phyloP scores from a whole-genome alignment of 2,329 filamentous ascomycete genomes.

The Xylariaceae sp. region DNA sequence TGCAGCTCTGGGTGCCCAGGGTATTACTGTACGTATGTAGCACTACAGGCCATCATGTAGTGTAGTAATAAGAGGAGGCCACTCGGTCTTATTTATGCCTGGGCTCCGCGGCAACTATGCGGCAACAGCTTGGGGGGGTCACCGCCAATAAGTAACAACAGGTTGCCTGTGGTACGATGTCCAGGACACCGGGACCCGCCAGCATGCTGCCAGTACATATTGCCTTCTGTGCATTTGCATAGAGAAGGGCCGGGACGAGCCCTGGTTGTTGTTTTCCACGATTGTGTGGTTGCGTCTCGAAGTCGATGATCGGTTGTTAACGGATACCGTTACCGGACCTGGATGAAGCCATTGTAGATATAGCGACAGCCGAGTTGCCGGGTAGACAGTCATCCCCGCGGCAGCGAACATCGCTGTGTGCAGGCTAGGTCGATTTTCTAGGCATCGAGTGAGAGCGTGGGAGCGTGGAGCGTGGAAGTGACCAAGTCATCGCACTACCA shows the following conservation, averaged over 20 bases:
- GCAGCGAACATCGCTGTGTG: background rate
- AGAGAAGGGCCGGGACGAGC: background rate
- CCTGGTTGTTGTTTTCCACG: background rate
- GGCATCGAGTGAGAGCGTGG: too few relatives aligned
- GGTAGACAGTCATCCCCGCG: background rate
- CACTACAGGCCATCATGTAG: background rate
- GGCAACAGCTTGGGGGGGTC: background rate
- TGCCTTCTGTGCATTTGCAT: background rate
- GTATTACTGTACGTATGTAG: background rate
- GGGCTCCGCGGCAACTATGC: background rate
- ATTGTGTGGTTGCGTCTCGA: background rate
- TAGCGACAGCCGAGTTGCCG: background rate
- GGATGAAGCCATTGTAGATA: background rate
- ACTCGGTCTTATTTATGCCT: background rate
- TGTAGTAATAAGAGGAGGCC: background rate
- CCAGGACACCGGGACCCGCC: slow-evolving; percentile 9
- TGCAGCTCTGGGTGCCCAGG: background rate
- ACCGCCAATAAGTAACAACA: background rate
- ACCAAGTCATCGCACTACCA: too few relatives aligned
- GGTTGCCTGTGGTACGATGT: background rate
- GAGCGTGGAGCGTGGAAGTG: too few relatives aligned
- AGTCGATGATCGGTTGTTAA: background rate
- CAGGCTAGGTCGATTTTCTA: background rate
- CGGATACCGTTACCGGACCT: background rate
- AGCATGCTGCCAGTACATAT: background rate